phyloP scores from a whole-genome alignment of 192 early-diverging fungal genomes.

The Gigaspora rosea region DNA sequence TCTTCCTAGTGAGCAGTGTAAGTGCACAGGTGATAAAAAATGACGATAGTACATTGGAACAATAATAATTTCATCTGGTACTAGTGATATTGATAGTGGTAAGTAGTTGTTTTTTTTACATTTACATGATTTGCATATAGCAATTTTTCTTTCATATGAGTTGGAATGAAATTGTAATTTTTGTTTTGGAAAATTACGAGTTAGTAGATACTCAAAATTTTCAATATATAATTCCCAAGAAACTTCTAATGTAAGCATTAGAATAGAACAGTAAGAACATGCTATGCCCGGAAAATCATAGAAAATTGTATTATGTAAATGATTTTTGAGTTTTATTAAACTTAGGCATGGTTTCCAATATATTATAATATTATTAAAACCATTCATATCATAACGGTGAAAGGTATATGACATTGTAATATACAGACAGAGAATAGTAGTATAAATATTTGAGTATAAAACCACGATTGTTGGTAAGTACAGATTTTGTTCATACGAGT shows the following conservation, averaged over 20 bases:
- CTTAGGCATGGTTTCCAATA: not conserved
- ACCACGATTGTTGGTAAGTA: too few relatives aligned
- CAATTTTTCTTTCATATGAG: not conserved
- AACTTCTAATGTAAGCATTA: not conserved
- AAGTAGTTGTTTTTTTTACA: not conserved
- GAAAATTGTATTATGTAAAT: not conserved
- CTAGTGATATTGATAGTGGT: not conserved
- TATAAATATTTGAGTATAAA: too few relatives aligned
- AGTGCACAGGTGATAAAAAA: not conserved
- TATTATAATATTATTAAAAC: too few relatives aligned
- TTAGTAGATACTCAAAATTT: too few relatives aligned
- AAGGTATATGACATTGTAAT: too few relatives aligned
- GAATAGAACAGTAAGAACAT: not conserved
- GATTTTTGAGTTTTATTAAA: not conserved
- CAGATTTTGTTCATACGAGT: too few relatives aligned
- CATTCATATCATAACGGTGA: too few relatives aligned
- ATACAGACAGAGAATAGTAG: too few relatives aligned
- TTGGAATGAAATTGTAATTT: too few relatives aligned
- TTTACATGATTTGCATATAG: not conserved
- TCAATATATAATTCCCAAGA: not conserved
- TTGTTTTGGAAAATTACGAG: too few relatives aligned
- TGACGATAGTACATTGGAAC: not conserved
- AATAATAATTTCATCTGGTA: not conserved
- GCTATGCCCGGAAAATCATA: not conserved
- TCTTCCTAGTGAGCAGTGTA: not conserved